Conservation (phyloP, 2,329 filamentous ascomycete genomes). For the Allantophomopsis cytisporea region DNA sequence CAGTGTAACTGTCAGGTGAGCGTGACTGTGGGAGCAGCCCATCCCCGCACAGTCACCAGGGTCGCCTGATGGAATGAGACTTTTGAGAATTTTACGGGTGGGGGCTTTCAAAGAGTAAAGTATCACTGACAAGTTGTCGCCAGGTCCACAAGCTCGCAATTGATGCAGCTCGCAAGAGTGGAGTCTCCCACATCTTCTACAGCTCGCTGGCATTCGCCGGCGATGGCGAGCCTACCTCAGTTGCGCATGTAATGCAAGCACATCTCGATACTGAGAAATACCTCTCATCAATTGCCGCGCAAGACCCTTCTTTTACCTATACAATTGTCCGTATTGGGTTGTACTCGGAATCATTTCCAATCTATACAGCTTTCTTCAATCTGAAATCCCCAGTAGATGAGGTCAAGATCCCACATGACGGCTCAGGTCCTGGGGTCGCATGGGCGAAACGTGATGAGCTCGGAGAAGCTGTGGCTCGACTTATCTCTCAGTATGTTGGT, state of each 20-base stretch:
- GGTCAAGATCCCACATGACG: slow-evolving; percentile 13
- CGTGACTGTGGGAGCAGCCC: too few relatives aligned
- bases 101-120: too few relatives aligned
- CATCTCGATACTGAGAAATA: slow-evolving; percentile 7
- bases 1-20: too few relatives aligned
- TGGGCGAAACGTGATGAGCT: too few relatives aligned
- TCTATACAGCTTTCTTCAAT: slow-evolving; percentile 12
- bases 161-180: slow-evolving; percentile 17
- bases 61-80: too few relatives aligned
- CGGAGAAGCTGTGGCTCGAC: too few relatives aligned
- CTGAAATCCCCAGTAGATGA: slow-evolving; percentile 8
- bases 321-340: slow-evolving; percentile 11
- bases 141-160: slow-evolving; percentile 7
- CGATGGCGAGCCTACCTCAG: background rate
- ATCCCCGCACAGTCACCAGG: too few relatives aligned
- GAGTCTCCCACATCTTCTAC: slow-evolving; percentile 20
- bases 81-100: too few relatives aligned
- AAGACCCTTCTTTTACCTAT: slow-evolving; percentile 6
- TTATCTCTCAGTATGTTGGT: too few relatives aligned
- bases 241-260: slow-evolving; percentile 2
- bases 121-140: too few relatives aligned
- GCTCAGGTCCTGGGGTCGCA: background rate
- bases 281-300: background rate
- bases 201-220: slow-evolving; percentile 13
- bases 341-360: slow-evolving; percentile 13